Conservation (phyloP, 164 flowering plant genomes). For the Vitis rupestris region DNA sequence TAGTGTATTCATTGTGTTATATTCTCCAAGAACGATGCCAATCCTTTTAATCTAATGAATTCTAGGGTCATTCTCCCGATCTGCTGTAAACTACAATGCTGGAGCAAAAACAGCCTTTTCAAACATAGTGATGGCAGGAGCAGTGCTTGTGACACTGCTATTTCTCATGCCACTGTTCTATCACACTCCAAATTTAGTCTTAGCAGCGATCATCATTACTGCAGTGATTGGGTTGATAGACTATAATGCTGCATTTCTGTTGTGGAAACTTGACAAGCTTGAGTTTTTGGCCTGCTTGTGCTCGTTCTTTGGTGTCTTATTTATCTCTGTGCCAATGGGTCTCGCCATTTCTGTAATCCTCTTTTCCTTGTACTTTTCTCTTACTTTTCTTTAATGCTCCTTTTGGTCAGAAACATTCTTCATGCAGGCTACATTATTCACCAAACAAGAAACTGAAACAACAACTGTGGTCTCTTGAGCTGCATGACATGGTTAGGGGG, state of each 20-base stretch:
- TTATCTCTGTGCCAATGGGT: conserved; percentile 67
- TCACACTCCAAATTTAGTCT: conserved; percentile 63
- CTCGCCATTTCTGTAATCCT: conserved; percentile 61
- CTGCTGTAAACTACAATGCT: conserved; percentile 77
- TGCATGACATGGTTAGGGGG: too few relatives aligned
- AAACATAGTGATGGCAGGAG: conserved; percentile 59
- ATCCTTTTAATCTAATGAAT: background rate
- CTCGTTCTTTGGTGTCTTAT: conserved; percentile 74
- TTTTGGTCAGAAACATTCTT: too few relatives aligned
- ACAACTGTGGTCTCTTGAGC: too few relatives aligned
- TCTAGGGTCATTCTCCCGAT: conserved; percentile 72
- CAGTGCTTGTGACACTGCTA: conserved; percentile 63
- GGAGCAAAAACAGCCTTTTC: conserved; percentile 69
- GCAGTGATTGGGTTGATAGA: conserved; percentile 76
- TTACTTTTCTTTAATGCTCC: background rate
- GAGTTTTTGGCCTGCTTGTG: conserved; percentile 64
- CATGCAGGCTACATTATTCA: too few relatives aligned
- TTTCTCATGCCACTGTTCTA: conserved; percentile 72
- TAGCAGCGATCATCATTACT: conserved; percentile 68
- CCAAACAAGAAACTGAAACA: too few relatives aligned
- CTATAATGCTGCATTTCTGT: conserved; percentile 39
- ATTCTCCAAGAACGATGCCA: too few relatives aligned
- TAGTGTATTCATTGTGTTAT: too few relatives aligned
- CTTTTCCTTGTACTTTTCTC: background rate
- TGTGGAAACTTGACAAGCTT: conserved; percentile 72